phyloP scores from a whole-genome alignment of 129 eudicot species.

The Apium graveolens region DNA sequence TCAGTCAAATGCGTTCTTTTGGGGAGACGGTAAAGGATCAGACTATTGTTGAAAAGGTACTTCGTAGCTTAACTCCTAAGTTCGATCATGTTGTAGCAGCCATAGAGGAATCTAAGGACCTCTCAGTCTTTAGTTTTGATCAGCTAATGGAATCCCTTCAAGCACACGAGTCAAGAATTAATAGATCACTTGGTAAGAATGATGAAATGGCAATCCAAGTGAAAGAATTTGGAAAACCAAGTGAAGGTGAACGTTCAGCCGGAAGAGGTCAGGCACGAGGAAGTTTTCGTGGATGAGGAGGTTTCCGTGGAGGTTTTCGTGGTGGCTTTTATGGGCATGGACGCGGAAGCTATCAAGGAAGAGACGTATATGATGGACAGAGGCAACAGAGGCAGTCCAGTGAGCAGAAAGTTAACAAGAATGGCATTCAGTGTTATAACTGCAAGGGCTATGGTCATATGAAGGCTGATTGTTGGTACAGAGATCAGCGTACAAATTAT shows the following conservation, averaged over 20 bases:
- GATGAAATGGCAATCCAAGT: conserved; percentile 1
- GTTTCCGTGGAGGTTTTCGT: no score
- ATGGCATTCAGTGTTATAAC: no score
- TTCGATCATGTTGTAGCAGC: not conserved
- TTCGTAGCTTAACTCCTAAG: not conserved
- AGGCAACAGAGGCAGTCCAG: no score
- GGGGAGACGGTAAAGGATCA: conserved; percentile 5
- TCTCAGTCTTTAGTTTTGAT: not conserved
- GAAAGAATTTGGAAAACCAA: not conserved
- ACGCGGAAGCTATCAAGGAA: no score
- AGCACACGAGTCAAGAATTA: not conserved
- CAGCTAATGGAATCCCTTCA: conserved; percentile 7
- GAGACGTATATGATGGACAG: no score
- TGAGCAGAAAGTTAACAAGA: no score
- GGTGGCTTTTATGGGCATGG: no score
- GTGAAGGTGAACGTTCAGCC: no score
- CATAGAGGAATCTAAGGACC: conserved; percentile 13
- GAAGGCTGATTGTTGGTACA: not conserved
- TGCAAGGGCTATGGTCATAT: not conserved
- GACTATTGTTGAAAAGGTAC: conserved; percentile 3
- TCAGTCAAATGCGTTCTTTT: conserved; percentile 1
- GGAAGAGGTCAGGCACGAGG: no score
- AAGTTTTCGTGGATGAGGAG: no score
- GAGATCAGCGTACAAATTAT: no score
- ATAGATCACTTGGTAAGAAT: not conserved